Conservation (phyloP, 176 grass and related monocot genomes). For the Avena sativa region DNA sequence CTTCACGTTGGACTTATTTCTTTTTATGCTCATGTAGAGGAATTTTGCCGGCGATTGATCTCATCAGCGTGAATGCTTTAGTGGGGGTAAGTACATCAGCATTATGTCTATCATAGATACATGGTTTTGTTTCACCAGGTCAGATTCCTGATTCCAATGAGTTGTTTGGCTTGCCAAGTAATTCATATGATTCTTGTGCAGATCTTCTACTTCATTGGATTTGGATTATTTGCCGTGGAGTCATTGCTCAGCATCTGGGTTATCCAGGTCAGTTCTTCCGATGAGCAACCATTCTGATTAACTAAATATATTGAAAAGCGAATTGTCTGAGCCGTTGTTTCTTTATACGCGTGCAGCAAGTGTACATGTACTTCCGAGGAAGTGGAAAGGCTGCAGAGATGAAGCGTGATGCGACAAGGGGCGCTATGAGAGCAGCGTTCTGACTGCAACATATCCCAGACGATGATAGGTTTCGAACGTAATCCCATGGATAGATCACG, state of each 20-base stretch:
- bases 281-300: background rate
- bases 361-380: slow-evolving; percentile 98
- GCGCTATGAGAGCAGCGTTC: slow-evolving; percentile 82
- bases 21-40: slow-evolving; percentile 61
- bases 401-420: slow-evolving; percentile 73
- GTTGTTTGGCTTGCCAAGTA: slow-evolving; percentile 30
- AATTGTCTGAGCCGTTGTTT: slow-evolving; percentile 36
- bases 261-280: slow-evolving; percentile 74
- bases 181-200: slow-evolving; percentile 44
- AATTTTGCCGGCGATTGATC: slow-evolving; percentile 92
- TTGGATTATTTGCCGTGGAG: slow-evolving; percentile 88
- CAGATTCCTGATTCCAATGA: background rate
- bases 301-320: background rate
- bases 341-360: slow-evolving; percentile 68
- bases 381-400: slow-evolving; percentile 88
- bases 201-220: slow-evolving; percentile 98
- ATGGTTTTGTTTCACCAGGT: background rate
- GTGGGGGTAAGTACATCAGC: slow-evolving; percentile 66
- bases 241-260: slow-evolving; percentile 96
- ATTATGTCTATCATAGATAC: background rate
- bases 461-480: slow-evolving; percentile 27
- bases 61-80: slow-evolving; percentile 69
- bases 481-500: slow-evolving; percentile 32
- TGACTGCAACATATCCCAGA: slow-evolving; percentile 45
- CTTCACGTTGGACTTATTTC: background rate